Conservation (phyloP, 352 stramenopile genomes). For the Phytophthora pinifolia region DNA sequence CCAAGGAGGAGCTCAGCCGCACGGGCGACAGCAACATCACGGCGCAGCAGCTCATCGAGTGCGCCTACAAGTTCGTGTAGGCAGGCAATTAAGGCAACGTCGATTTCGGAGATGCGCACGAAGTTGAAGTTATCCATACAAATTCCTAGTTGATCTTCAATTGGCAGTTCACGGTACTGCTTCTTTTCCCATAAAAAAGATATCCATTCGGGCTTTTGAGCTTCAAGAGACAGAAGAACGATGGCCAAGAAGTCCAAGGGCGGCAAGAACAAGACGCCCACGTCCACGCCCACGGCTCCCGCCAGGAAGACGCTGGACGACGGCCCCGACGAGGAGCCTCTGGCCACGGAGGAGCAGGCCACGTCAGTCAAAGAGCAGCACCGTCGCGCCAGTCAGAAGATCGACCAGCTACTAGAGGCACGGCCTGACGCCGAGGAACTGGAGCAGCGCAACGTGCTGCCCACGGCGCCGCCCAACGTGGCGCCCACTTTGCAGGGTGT, state of each 20-base stretch:
- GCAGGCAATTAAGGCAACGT: background rate
- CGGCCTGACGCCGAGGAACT: constrained; percentile 61
- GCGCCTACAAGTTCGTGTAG: constrained; percentile 79
- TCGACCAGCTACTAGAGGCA: constrained; percentile 60
- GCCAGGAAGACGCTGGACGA: constrained; percentile 23
- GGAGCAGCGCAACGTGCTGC: constrained; percentile 57
- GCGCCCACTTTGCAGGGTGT: constrained; percentile 63
- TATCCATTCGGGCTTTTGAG: constrained; percentile 7
- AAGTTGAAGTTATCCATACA: constrained; percentile 24
- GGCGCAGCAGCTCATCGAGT: constrained; percentile 79
- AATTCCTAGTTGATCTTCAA: constrained; percentile 7
- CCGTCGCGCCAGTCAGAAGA: constrained; percentile 47
- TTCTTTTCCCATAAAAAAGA: background rate
- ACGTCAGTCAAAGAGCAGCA: constrained; percentile 38
- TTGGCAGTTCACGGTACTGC: constrained; percentile 1
- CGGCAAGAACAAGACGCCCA: constrained; percentile 25
- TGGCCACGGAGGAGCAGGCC: constrained; percentile 20
- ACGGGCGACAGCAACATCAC: constrained; percentile 73
- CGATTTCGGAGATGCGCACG: no score
- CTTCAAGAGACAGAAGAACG: constrained; percentile 11
- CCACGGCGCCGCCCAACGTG: constrained; percentile 41
- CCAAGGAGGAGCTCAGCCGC: constrained; percentile 82
- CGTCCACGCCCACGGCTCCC: constrained; percentile 14
- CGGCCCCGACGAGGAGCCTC: constrained; percentile 37
- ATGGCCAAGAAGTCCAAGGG: constrained; percentile 77